phyloP scores from a whole-genome alignment of 495 filamentous ascomycete genomes.

The Talaromyces liani region DNA sequence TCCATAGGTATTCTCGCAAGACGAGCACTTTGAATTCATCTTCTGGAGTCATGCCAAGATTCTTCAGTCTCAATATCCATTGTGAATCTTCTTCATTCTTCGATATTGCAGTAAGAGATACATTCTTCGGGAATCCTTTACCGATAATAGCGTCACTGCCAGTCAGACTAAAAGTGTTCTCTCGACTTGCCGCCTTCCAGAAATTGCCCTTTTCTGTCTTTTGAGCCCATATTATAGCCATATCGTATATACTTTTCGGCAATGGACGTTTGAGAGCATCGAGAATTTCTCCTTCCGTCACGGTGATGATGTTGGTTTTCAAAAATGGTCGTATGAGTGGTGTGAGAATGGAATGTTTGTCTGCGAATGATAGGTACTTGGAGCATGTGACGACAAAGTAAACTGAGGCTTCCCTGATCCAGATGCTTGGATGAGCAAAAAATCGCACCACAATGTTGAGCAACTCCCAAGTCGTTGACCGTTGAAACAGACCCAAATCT shows the following conservation, averaged over 20 bases:
- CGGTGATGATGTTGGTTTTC: conserved; percentile 55
- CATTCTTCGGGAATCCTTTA: conserved; percentile 19
- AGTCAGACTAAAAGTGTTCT: conserved; percentile 58
- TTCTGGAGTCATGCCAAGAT: conserved; percentile 71
- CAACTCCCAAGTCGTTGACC: conserved; percentile 79
- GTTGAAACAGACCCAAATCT: conserved; percentile 76
- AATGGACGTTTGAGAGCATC: conserved; percentile 80
- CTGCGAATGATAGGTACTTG: conserved; percentile 71
- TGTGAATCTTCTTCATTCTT: conserved; percentile 95
- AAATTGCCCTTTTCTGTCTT: conserved; percentile 74
- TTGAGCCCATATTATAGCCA: conserved; percentile 77
- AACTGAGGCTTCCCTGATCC: conserved; percentile 86
- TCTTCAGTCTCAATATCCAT: conserved; percentile 79
- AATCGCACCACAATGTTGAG: conserved; percentile 75
- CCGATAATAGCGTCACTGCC: conserved; percentile 19
- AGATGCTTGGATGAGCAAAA: conserved; percentile 86
- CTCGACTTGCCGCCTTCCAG: conserved; percentile 67
- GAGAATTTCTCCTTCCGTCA: conserved; percentile 67
- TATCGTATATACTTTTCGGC: conserved; percentile 71
- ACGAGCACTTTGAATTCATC: conserved; percentile 88
- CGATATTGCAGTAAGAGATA: conserved; percentile 30
- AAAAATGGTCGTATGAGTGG: conserved; percentile 77
- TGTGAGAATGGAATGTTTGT: conserved; percentile 71
- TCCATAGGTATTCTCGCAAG: conserved; percentile 88
- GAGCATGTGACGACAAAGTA: conserved; percentile 73